Percentiles rank a stretch among this genome's conserved stretches.
Conservation (phyloP, 225 moss, liverwort and hornwort genomes). For the Ulota crispa region DNA sequence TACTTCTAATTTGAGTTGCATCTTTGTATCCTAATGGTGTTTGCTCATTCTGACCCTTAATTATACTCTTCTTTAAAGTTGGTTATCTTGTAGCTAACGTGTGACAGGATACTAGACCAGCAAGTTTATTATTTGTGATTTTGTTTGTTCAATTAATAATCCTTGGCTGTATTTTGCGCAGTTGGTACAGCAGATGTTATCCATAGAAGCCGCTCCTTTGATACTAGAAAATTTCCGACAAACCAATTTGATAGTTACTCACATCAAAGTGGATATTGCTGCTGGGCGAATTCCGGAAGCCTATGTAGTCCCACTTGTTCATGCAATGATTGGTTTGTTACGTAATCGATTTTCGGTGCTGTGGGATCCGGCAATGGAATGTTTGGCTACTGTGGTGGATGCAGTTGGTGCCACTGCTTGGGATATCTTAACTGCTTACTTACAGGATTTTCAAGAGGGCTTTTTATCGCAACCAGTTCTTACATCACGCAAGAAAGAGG, state of each 20-base stretch:
- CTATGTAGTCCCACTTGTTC: constrained; percentile 72
- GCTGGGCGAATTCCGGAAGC: constrained; percentile 57
- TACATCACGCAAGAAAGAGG: constrained; percentile 31
- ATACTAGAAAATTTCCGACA: constrained; percentile 71
- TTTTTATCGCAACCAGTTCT: constrained; percentile 56
- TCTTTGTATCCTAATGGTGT: background rate
- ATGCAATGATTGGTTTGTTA: constrained; percentile 80
- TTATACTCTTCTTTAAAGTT: background rate
- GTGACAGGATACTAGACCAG: background rate
- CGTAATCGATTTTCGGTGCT: constrained; percentile 86
- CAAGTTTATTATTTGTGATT: background rate
- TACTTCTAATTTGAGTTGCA: background rate
- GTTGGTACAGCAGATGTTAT: constrained; percentile 65
- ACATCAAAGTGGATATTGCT: constrained; percentile 75
- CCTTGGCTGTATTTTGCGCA: constrained; percentile 39
- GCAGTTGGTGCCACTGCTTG: constrained; percentile 51
- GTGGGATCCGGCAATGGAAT: constrained; percentile 84
- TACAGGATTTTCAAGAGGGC: constrained; percentile 54
- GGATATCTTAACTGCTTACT: constrained; percentile 58
- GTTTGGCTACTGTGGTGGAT: constrained; percentile 71
- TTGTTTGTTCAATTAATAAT: background rate
- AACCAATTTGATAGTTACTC: constrained; percentile 60
- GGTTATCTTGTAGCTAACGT: background rate
- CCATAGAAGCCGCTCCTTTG: constrained; percentile 66
- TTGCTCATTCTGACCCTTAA: background rate